Evolutionary conservation across 805 yeast genomes (phyloP), one percentile per base, ranked within the genome.

Genomic region (Wickerhamiella siamensis): DNA sequence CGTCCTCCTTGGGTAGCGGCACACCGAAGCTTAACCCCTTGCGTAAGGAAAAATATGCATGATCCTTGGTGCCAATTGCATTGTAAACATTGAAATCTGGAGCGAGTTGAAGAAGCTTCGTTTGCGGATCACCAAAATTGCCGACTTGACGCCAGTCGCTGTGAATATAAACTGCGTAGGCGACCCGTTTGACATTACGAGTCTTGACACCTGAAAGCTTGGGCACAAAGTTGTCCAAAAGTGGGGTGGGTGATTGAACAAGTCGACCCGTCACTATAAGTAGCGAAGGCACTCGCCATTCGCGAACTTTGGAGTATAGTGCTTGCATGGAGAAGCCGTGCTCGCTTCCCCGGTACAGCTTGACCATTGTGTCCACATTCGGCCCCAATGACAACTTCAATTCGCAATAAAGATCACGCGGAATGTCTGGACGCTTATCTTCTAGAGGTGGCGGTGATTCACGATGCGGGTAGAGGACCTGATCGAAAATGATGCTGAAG

Each of bases 241-340:
- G 39, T 14, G 38, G 38, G 12, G 54, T 51, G 9, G 43, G 36
- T 9, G 40, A 20, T 21, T 27, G 27, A 5, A 41, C 43, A 14
- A 49, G 56, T 49, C 67, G 70, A 0, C 96, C 97, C 2, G 74
- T 70, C 0, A 88, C 64, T 0, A 87, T 45, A 6, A 87, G 49
- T 1, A 88, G 56, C 0, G 94, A 74, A 0, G 95, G 94, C 0
- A 94, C 91, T 50, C 74, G 76, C 95, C 96, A 88, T 51, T 86
- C 83, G 64, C 83, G 75, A 0, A 79, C 80, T 47, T 78, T 83
- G 43, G 79, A 71, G 59, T 87, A 95, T 44, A 88, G 70, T 0
- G 95, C 79, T 24, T 94, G 64, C 71, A 87, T 83, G 0, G 95
- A 83, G 56, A 82, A 88, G 2, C 97, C 97, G 39, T 76, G 66